phyloP scores from a whole-genome alignment of 2,329 filamentous ascomycete genomes.

The Microcyclospora pomicola region DNA sequence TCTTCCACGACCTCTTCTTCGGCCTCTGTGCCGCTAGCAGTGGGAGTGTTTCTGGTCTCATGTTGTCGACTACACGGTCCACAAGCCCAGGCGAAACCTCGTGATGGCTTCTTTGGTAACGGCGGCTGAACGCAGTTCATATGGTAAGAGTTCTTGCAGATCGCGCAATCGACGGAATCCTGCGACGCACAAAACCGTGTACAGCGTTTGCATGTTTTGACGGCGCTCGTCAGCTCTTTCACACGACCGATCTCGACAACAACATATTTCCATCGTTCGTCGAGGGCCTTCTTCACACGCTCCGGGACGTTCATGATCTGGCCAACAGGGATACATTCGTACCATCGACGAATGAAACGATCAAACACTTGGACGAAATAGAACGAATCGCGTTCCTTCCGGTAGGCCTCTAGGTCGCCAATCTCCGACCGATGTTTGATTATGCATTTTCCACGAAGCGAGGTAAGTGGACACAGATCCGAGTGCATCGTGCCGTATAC shows the following conservation, averaged over 20 bases:
- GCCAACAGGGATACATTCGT: conserved; percentile 85
- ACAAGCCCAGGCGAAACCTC: conserved; percentile 96
- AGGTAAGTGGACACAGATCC: conserved; percentile 82
- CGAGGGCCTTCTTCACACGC: conserved; percentile 86
- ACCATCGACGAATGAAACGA: conserved; percentile 94
- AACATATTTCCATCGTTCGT: conserved; percentile 94
- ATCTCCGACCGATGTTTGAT: conserved; percentile 85
- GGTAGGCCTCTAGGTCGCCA: conserved; percentile 65
- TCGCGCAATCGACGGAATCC: conserved; percentile 93
- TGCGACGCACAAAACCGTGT: conserved; percentile 81
- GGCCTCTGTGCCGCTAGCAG: conserved; percentile 43
- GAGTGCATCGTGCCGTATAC: conserved; percentile 98
- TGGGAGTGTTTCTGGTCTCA: conserved; percentile 77
- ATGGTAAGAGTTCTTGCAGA: conserved; percentile 90
- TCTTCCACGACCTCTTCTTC: conserved; percentile 52
- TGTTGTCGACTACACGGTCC: conserved; percentile 85
- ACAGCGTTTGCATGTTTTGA: conserved; percentile 93
- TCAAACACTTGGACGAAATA: conserved; percentile 98
- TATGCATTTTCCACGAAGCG: conserved; percentile 82
- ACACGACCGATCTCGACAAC: conserved; percentile 85
- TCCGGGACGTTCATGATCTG: conserved; percentile 93
- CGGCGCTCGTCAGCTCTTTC: conserved; percentile 89
- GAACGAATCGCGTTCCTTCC: conserved; percentile 73
- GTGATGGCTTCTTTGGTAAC: conserved; percentile 85
- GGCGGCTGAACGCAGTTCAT: conserved; percentile 95